A percentile compares a stretch with the other conserved stretches of the same genome.
Conservation (phyloP, 345 rosid species). For the Eucalyptus cloeziana region DNA sequence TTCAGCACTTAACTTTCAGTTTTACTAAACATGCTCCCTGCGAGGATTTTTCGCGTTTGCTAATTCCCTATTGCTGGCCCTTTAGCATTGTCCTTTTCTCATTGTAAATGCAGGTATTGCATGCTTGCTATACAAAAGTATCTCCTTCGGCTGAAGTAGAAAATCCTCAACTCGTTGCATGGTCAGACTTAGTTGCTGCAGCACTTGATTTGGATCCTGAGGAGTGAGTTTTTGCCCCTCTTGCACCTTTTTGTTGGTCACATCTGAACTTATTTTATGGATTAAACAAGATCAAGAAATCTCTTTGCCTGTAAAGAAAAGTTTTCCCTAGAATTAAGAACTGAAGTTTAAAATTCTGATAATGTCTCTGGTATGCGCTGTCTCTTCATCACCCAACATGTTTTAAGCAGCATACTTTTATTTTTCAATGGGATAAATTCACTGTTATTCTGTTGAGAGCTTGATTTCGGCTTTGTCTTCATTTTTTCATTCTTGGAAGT, state of each 20-base stretch:
- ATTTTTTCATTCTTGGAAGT: neutral
- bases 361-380: neutral
- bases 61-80: neutral
- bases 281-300: neutral
- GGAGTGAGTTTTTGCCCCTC: constrained; percentile 51
- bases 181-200: constrained; percentile 86
- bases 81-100: neutral
- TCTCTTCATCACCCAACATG: neutral
- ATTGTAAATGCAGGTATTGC: constrained; percentile 44
- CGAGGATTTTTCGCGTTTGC: neutral
- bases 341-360: neutral
- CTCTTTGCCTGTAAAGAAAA: neutral
- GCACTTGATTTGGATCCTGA: constrained; percentile 71
- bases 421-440: neutral
- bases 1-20: too few relatives aligned
- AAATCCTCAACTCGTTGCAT: constrained; percentile 82
- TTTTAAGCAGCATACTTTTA: neutral
- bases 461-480: neutral
- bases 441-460: neutral
- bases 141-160: constrained; percentile 82
- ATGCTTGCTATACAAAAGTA: constrained; percentile 82
- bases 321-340: neutral
- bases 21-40: neutral
- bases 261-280: neutral
- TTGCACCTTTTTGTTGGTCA: neutral